Base-by-base conservation (phyloP, 257 asterid genomes). In the Fraxinus cuspidata region DNA sequence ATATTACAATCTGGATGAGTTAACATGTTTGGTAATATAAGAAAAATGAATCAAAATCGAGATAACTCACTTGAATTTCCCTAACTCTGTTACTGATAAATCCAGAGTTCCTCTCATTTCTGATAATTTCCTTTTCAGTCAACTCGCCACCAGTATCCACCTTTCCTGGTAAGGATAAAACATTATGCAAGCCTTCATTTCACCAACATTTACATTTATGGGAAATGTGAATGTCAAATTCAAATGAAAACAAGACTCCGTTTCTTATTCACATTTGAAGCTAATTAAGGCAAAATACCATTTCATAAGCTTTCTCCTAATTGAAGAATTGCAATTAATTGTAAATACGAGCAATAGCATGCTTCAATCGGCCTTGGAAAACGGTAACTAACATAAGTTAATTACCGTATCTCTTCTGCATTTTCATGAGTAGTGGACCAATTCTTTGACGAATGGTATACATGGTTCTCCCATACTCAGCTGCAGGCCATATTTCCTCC, bases 381-480 rank as follows among this genome's bases (percentile, higher is more conserved):
- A 40, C 35, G 38, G 71, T 5, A 13, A 69, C 72, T 32, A 12
- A 37, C 28, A 34, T 31, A 56, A 79, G 83, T 79, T 27, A 63
- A 63, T 74, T 51, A 94, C 98, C 98, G 77, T 87, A 80, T 92
- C 95, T 90, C 87, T 87, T 94, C 89, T 89, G 91, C 99, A 94
- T 86, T 88, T 71, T 91, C 94, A 92, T 94, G 74, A 91, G 87
- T 60, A 94, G 83, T 0, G 99, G 99, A 35, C 97, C 99, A 67
- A 94, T 80, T 84, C 99, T 86, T 74, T 91, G 97, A 32, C 96
- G 87, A 38, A 94, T 94, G 81, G 97, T 91, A 63, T 94, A 94
- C 99, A 94, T 94, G 71, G 99, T 94, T 89, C 99, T 84, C 63
- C 99, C 99, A 76, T 94, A 94, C 83, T 94, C 99, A 79, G 97